Conservation (phyloP, 805 yeast genomes). For the Yarrowia deformans region DNA sequence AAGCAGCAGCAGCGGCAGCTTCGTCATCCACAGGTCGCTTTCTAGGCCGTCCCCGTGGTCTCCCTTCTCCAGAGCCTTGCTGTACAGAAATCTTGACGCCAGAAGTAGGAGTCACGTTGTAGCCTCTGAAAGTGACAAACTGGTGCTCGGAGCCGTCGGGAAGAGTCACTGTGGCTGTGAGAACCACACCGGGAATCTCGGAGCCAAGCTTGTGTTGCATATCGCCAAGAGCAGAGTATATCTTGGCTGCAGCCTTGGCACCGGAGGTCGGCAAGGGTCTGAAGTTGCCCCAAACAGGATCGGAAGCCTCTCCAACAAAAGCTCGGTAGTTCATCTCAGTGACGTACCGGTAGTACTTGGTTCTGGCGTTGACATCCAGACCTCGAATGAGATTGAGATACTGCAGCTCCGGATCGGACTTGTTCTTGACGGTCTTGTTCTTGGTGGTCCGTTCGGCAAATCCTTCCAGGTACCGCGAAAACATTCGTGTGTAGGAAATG, state of each 20-base stretch:
- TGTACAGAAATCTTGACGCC: conserved; percentile 10
- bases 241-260: conserved; percentile 19
- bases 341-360: conserved; percentile 72
- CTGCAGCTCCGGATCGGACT: conserved; percentile 48
- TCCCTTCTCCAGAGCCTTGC: conserved; percentile 9
- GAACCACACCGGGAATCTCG: conserved; percentile 26
- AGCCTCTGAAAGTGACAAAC: conserved; percentile 26
- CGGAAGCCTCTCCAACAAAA: conserved; percentile 47
- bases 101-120: conserved; percentile 2
- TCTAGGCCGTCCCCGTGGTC: conserved; percentile 44
- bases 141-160: conserved; percentile 22
- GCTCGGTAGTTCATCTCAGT: conserved; percentile 54
- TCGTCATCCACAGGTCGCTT: conserved; percentile 41
- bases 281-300: conserved; percentile 48
- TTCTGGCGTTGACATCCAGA: conserved; percentile 75
- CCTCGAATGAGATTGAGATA: conserved; percentile 61
- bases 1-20: background rate
- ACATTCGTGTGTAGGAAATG: conserved; percentile 58
- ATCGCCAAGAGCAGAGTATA: background rate
- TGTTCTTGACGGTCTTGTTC: conserved; percentile 44
- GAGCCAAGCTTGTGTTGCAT: conserved; percentile 29
- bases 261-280: conserved; percentile 34
- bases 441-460: conserved; percentile 53
- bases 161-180: conserved; percentile 6
- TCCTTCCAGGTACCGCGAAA: conserved; percentile 60